A percentile compares a stretch with the other conserved stretches of the same genome.
Conservation (phyloP, 208 protist species). For the Acanthamoeba royreba region DNA sequence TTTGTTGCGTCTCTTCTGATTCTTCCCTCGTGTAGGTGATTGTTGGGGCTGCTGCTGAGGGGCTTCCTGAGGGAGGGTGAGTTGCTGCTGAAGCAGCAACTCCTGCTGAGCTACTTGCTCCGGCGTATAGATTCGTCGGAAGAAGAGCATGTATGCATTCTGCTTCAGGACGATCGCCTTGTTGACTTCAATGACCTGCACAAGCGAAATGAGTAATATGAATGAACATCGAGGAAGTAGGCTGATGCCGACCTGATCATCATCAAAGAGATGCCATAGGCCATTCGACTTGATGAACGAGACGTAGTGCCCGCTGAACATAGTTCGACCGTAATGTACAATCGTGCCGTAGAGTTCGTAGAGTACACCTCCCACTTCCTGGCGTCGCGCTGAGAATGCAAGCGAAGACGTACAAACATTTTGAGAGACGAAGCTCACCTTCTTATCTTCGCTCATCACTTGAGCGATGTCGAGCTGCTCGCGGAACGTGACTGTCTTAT, state of each 20-base stretch:
- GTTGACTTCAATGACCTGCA: conserved; percentile 31
- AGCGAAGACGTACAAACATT: background rate
- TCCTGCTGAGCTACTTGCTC: background rate
- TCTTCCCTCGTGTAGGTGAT: background rate
- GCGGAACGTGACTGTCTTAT: conserved; percentile 46
- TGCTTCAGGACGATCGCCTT: conserved; percentile 45
- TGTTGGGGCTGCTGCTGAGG: background rate
- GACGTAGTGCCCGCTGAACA: conserved; percentile 55
- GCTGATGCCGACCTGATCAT: conserved; percentile 14
- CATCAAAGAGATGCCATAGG: conserved; percentile 50
- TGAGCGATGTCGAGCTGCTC: conserved; percentile 42
- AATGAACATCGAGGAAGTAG: background rate
- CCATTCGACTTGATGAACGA: conserved; percentile 46
- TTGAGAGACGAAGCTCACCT: background rate
- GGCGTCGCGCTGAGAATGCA: background rate
- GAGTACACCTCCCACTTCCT: conserved; percentile 6
- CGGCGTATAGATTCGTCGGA: background rate
- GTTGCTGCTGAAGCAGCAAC: background rate
- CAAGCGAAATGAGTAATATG: background rate
- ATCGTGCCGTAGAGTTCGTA: conserved; percentile 55
- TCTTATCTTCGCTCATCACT: conserved; percentile 46
- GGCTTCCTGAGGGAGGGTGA: background rate
- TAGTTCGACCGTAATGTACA: conserved; percentile 51
- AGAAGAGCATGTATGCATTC: conserved; percentile 60
- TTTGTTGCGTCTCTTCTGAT: background rate